These are phyloP conservation scores for Amaranthus palmeri DNA, from an alignment of 148 eudicot species.

Conservation along the genomic window DNA sequence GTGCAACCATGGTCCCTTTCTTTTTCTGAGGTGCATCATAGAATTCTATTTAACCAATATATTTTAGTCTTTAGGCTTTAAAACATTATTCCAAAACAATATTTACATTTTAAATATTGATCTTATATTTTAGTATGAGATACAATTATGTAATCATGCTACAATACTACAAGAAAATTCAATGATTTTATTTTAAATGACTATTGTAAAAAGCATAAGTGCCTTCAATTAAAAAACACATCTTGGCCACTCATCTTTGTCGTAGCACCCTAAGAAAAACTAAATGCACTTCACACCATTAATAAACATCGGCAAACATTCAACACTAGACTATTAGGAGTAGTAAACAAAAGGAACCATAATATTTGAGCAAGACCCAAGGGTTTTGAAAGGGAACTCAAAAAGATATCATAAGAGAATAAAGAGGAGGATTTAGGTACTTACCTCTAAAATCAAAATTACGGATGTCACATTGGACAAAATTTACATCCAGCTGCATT, in stretches of 20 bases:
- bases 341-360: background rate
- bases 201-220: background rate
- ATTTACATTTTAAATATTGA: background rate
- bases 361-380: background rate
- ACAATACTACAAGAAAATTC: background rate
- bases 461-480: constrained; percentile 64
- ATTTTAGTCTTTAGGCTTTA: too few species aligned
- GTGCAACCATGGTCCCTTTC: too few species aligned
- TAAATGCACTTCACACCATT: background rate
- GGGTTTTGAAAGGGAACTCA: background rate
- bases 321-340: background rate
- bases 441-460: constrained; percentile 57
- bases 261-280: background rate
- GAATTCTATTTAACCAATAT: too few species aligned
- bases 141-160: background rate
- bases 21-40: too few species aligned
- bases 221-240: background rate
- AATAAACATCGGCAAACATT: background rate
- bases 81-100: too few species aligned
- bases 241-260: background rate
- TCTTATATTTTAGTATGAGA: background rate
- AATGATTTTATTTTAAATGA: background rate
- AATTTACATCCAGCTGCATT: constrained; percentile 70
- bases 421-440: background rate
- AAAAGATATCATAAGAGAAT: background rate